Evolutionary conservation across 495 filamentous ascomycete genomes (phyloP).

Genomic region (Margaritispora aquatica): DNA sequence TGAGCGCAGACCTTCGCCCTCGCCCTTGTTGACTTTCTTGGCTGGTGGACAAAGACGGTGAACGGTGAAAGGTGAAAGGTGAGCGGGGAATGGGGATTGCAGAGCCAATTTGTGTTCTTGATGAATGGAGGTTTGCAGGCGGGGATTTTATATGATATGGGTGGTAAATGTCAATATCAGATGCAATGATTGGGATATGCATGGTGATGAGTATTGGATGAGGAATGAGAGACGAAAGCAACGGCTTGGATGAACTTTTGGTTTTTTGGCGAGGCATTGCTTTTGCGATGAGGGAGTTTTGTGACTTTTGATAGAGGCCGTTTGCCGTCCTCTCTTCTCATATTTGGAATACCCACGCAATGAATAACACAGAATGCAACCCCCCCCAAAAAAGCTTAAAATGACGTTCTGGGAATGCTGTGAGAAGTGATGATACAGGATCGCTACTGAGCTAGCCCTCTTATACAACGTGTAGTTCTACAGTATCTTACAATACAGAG

Average conservation of each 20-base stretch:
- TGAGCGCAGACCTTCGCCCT: slow-evolving; percentile 22
- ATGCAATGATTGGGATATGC: too few relatives aligned
- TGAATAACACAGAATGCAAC: slow-evolving; percentile 1
- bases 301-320: neutral
- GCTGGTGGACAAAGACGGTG: slow-evolving; percentile 16
- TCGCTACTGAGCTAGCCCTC: too few relatives aligned
- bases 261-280: neutral
- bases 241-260: neutral
- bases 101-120: neutral
- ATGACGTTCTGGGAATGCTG: neutral
- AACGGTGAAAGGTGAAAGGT: neutral
- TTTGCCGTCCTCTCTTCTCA: neutral
- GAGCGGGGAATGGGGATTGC: neutral
- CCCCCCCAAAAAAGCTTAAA: neutral
- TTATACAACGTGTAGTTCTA: too few relatives aligned
- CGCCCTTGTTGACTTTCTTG: slow-evolving; percentile 22
- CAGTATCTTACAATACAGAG: slow-evolving; percentile 8
- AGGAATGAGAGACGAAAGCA: too few relatives aligned
- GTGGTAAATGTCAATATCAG: too few relatives aligned
- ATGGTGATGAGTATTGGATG: too few relatives aligned
- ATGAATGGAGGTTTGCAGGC: too few relatives aligned
- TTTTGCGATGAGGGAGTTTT: neutral
- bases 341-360: slow-evolving; percentile 17
- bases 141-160: too few relatives aligned
- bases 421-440: neutral